Evolutionary conservation across 108 stramenopile genomes (phyloP), one percentile per base, ranked within the genome.

Genomic region (Asterionellopsis glacialis): DNA sequence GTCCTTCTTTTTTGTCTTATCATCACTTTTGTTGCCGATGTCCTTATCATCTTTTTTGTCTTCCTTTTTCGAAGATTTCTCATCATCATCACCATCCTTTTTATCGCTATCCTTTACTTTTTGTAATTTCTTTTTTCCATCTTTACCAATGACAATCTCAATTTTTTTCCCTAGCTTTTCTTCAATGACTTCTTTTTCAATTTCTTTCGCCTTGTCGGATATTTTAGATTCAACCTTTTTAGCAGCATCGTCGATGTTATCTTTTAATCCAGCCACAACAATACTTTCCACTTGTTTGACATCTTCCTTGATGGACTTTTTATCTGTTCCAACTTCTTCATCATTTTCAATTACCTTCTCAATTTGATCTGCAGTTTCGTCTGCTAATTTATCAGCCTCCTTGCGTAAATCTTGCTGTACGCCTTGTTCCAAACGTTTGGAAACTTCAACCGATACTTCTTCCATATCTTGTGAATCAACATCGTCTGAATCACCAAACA

Each of bases 201-300:
- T 70, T 45, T 60, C 66, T 43, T 70, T 66, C n/a, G 51, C 65
- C 57, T 65, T 75, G 13, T 70, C 64, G 6, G 64, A 59, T 12
- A 75, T 51, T 19, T 51, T 60, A 12, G 61, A 47, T 56, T 66
- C 61, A 2, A 75, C 64, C 18, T 45, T 59, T 18, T 40, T 40
- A 0, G 74, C 74, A 40, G 59, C 74, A 33, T 65, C 70, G 47
- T 75, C 74, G 18, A 75, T 75, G 50, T 75, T 69, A 44, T 75
- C 74, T 61, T 56, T 75, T 1, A 75, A 54, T 55, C 66, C 64
- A 28, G 43, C 74, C 44, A 70, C 69, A 14, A 12, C 65, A 61
- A 75, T 64, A 43, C 70, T 65, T 22, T 61, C 57, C 18, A 52
- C 70, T 54, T 33, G 26, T 23, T 41, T 41, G 14, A 49, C 13